Evolutionary conservation across 1,139 yeast genomes (phyloP), one percentile per base, ranked within the genome.

Genomic region (Eremothecium gossypii): DNA sequence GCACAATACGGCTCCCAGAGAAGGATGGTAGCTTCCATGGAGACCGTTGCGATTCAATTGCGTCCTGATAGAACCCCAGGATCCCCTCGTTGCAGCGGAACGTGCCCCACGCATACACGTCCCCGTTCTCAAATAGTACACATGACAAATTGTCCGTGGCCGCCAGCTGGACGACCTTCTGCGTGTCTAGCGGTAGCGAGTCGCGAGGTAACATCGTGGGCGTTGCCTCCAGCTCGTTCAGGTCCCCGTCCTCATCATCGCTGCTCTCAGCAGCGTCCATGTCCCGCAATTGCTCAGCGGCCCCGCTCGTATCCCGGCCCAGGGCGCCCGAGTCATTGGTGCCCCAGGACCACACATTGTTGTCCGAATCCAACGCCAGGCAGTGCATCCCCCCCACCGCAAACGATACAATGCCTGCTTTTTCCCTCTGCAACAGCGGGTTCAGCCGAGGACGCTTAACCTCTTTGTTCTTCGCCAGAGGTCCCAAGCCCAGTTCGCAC

Each of bases 371-470:
- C 42, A 91, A 66, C 0, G 93, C 96, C 36, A 93, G 63, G 0
- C 83, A 77, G 58, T 91, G 99, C 81, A 93, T 91, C 40, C 98
- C 99, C 36, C 99, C 98, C 20, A 77, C 95, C 1, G 95, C 87
- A 56, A 91, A 69, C 51, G 85, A 91, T 13, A 86, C 93, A 40
- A 89, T 76, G 1, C 80, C 82, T 8, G 74, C 73, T 5, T 70
- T 71, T 30, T 80, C 84, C 38, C 66, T 65, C 2, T 77, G 70
- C 48, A 91, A 70, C 47, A 69, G 77, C 2, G 96, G 89, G 53
- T 89, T 91, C 57, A 89, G 68, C 52, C 98, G 75, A 10, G 99
- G 99, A 55, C 99, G 77, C 59, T 89, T 91, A 14, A 91, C 96
- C 61, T 89, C 96, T 49, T 87, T 86, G 32, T 85, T 91, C 49